Percentiles rank a stretch among this genome's conserved stretches.
These are phyloP conservation scores for Fusarium sp. DNA, from an alignment of 2,329 filamentous ascomycete genomes.

Conservation along the genomic window DNA sequence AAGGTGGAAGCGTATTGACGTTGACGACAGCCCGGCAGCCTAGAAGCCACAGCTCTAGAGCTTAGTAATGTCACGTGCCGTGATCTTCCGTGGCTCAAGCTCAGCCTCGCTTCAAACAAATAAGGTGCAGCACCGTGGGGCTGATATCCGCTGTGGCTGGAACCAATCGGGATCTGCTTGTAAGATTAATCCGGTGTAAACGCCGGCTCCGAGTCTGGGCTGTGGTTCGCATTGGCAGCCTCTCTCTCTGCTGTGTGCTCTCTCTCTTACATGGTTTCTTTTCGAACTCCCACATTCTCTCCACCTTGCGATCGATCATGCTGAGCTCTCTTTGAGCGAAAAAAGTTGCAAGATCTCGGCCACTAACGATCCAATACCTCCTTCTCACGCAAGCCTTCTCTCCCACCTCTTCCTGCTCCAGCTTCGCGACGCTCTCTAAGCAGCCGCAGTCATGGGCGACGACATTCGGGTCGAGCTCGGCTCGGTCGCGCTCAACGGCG, in stretches of 20 bases:
- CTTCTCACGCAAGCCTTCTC: slow-evolving; percentile 1
- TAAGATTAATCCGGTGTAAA: slow-evolving; percentile 46
- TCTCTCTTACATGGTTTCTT: slow-evolving; percentile 38
- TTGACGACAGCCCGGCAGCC: slow-evolving; percentile 52
- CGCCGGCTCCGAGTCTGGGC: slow-evolving; percentile 28
- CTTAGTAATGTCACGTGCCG: slow-evolving; percentile 47
- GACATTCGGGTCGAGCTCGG: slow-evolving; percentile 56
- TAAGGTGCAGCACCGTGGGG: not conserved
- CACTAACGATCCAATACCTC: not conserved
- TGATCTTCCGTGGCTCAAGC: slow-evolving; percentile 24
- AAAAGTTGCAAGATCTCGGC: slow-evolving; percentile 8
- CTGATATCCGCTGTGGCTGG: slow-evolving; percentile 12
- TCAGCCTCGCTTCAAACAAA: slow-evolving; percentile 7
- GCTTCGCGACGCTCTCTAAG: slow-evolving; percentile 31
- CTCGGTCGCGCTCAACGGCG: slow-evolving; percentile 60
- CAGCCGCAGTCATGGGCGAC: slow-evolving; percentile 51
- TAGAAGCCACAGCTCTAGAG: slow-evolving; percentile 44
- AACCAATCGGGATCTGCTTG: not conserved
- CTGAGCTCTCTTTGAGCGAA: slow-evolving; percentile 37
- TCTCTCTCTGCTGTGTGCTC: slow-evolving; percentile 37
- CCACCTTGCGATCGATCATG: slow-evolving; percentile 35
- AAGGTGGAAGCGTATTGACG: slow-evolving; percentile 42
- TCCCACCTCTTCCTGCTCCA: slow-evolving; percentile 12
- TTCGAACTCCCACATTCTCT: slow-evolving; percentile 25
- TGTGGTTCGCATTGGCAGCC: slow-evolving; percentile 33